These are phyloP conservation scores for Ophiocordyceps robertsii DNA, from an alignment of 2,329 filamentous ascomycete genomes.

Conservation along the genomic window DNA sequence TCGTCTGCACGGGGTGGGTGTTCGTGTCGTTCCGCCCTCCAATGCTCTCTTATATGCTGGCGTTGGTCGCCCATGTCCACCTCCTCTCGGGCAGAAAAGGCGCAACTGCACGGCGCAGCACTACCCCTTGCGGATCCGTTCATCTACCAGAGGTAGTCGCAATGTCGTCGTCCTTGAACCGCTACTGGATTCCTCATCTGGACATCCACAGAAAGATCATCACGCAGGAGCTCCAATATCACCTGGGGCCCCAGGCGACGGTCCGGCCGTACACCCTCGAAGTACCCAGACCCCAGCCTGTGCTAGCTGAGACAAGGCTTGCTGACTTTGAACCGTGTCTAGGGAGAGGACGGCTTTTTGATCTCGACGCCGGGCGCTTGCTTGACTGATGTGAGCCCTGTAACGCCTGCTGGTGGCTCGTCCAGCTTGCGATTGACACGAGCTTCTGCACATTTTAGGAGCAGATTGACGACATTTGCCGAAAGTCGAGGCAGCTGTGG, in stretches of 20 bases:
- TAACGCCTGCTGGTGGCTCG: not conserved
- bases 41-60: not conserved
- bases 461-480: constrained; percentile 50
- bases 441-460: constrained; percentile 20
- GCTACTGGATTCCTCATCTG: constrained; percentile 46
- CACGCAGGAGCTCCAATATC: constrained; percentile 42
- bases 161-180: constrained; percentile 30
- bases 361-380: constrained; percentile 44
- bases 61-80: not conserved
- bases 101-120: not conserved
- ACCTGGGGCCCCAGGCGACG: constrained; percentile 43
- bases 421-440: constrained; percentile 6
- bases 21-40: not conserved
- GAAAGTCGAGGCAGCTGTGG: constrained; percentile 45
- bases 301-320: not conserved
- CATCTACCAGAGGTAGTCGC: not conserved
- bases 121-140: not conserved
- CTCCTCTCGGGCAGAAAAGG: not conserved
- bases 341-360: constrained; percentile 49
- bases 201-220: constrained; percentile 50
- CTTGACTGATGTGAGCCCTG: constrained; percentile 41
- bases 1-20: not conserved
- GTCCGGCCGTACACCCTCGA: constrained; percentile 43
- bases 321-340: constrained; percentile 4
- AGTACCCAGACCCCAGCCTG: constrained; percentile 18